Percentiles rank a stretch among this genome's conserved stretches.
These are phyloP conservation scores for Cubamyces sp. DNA, from an alignment of 768 basidiomycete genomes.

Conservation along the genomic window DNA sequence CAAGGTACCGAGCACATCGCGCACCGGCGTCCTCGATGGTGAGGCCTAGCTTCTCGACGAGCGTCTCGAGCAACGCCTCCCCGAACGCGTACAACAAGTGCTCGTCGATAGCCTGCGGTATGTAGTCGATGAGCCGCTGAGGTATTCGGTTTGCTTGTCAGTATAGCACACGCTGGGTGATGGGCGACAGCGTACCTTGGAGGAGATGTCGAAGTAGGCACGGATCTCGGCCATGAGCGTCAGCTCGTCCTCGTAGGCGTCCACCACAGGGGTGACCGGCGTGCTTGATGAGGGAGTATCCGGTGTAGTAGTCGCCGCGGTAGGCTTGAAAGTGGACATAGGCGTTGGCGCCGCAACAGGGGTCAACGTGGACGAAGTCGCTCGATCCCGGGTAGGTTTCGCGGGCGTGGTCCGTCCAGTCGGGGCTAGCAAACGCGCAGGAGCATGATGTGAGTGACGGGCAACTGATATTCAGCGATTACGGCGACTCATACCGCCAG, in stretches of 20 bases:
- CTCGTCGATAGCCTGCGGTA: slow-evolving; percentile 25
- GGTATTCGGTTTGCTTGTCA: neutral
- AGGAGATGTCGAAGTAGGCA: slow-evolving; percentile 8
- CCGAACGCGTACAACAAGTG: slow-evolving; percentile 41
- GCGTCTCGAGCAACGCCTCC: slow-evolving; percentile 35
- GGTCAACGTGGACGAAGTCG: no score
- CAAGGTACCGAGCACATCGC: slow-evolving; percentile 45
- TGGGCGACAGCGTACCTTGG: neutral
- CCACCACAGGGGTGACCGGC: neutral
- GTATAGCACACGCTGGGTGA: neutral
- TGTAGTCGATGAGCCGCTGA: slow-evolving; percentile 26
- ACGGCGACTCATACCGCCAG: no score
- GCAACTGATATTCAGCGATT: no score
- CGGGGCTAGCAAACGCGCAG: no score
- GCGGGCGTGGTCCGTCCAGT: no score
- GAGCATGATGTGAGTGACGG: no score
- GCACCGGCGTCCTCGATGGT: slow-evolving; percentile 38
- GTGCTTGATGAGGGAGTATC: no score
- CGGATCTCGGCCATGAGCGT: slow-evolving; percentile 9
- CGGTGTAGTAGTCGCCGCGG: no score
- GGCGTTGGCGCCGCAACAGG: no score
- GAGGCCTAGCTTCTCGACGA: slow-evolving; percentile 42
- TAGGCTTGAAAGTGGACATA: no score
- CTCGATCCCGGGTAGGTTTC: no score
- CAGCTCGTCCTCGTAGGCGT: slow-evolving; percentile 3